A percentile compares a stretch with the other conserved stretches of the same genome.
Conservation (phyloP, 495 filamentous ascomycete species). For the Collariella sp. region DNA sequence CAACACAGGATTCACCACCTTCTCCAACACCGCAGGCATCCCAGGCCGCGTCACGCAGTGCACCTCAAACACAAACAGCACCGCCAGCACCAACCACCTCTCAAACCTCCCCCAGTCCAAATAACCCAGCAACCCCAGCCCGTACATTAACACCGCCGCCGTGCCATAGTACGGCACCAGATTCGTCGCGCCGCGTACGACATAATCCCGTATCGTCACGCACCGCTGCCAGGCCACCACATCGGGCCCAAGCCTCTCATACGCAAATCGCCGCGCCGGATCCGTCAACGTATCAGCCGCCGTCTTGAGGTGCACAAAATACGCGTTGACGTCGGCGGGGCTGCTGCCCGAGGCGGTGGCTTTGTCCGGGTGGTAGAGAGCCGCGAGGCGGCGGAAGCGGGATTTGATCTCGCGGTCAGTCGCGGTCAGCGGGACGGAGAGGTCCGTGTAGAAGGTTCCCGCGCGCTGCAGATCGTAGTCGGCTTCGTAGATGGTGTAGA, state of each 20-base stretch:
- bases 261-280: constrained; percentile 76
- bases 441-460: constrained; percentile 67
- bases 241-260: constrained; percentile 82
- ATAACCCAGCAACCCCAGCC: constrained; percentile 68
- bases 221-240: constrained; percentile 53
- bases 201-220: constrained; percentile 63
- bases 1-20: constrained; percentile 57
- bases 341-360: constrained; percentile 9
- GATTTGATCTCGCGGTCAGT: constrained; percentile 71
- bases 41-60: constrained; percentile 61
- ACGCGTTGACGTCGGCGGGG: constrained; percentile 33
- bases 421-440: constrained; percentile 58
- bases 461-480: constrained; percentile 65
- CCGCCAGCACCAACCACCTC: constrained; percentile 71
- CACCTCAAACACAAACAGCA: constrained; percentile 64
- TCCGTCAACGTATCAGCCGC: constrained; percentile 78
- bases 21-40: constrained; percentile 46
- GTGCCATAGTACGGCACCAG: constrained; percentile 57
- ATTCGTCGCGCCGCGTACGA: constrained; percentile 52
- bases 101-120: constrained; percentile 80
- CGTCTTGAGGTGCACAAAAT: constrained; percentile 73
- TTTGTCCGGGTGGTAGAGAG: constrained; percentile 87
- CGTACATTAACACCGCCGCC: constrained; percentile 53
- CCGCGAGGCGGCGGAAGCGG: constrained; percentile 76
- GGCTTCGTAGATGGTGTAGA: constrained; percentile 90